Base-by-base conservation (phyloP, 1,139 yeast genomes). In the Wickerhamiella infanticola region DNA sequence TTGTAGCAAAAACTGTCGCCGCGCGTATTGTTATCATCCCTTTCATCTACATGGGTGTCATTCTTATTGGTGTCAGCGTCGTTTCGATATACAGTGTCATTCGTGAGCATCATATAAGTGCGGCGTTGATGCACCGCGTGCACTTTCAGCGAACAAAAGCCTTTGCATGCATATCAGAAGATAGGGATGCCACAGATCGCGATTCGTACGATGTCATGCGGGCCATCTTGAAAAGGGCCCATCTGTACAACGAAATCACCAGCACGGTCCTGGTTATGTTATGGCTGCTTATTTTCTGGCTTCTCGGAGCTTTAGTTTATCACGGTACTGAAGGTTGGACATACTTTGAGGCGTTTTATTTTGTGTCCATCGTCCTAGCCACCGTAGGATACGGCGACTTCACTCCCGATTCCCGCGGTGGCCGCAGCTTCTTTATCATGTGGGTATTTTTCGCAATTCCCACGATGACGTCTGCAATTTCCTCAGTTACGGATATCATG, bases 391-490 rank as follows among this genome's bases (percentile, higher is more conserved):
- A 81, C 61, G 95, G 95, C 31, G 88, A 80, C 55, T 78, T 66
- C 55, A 68, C 77, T 0, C 94, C 94, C 0, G 50, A 48, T 3
- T 61, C 79, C 0, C 63, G 77, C 1, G 77, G 82, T 5, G 94
- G 94, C 0, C 64, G 82, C 41, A 73, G 79, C 0, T 76, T 84
- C 53, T 85, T 84, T 56, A 76, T 82, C 8, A 62, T 75, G 3
- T 85, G 95, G 94, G 81, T 88, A 0, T 61, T 84, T 24, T 67
- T 77, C 5, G 94, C 95, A 0, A 81, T 85, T 13, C 95, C 95
- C 0, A 66, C 84, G 49, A 84, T 85, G 93, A 81, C 95, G 0
- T 79, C 81, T 18, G 67, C 85, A 43, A 76, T 85, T 36, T 79
- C 90, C 1, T 77, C 76, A 47, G 65, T 81, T 41, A 83, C 88